A percentile compares a stretch with the other conserved stretches of the same genome.
These are phyloP conservation scores for Hypoxylon lenormandii DNA, from an alignment of 495 filamentous ascomycete genomes.

Conservation along the genomic window DNA sequence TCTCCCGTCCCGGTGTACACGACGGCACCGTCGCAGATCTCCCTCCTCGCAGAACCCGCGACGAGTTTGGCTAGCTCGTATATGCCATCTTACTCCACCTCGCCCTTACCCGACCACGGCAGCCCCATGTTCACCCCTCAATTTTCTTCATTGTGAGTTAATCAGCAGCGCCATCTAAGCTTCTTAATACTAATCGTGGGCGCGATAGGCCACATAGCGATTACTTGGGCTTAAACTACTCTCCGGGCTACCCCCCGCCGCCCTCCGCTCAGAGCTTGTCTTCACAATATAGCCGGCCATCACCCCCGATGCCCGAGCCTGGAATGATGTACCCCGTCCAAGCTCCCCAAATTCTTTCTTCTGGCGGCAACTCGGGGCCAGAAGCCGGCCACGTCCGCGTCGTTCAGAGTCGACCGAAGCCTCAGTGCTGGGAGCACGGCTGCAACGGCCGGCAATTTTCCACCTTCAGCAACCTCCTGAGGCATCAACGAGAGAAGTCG, in stretches of 20 bases:
- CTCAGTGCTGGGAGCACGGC: slow-evolving; percentile 95
- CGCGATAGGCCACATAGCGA: slow-evolving; percentile 47
- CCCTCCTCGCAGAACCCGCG: slow-evolving; percentile 60
- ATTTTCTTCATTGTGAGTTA: slow-evolving; percentile 49
- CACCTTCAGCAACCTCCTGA: slow-evolving; percentile 91
- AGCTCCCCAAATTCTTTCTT: slow-evolving; percentile 45
- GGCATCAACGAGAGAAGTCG: slow-evolving; percentile 93
- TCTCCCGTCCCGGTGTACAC: slow-evolving; percentile 61
- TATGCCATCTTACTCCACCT: slow-evolving; percentile 57
- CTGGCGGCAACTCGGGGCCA: slow-evolving; percentile 47
- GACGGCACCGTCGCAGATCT: slow-evolving; percentile 59
- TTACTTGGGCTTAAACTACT: slow-evolving; percentile 54
- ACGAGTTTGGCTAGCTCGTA: slow-evolving; percentile 54
- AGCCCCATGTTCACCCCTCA: slow-evolving; percentile 55
- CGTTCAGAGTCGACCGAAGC: slow-evolving; percentile 81
- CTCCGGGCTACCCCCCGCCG: slow-evolving; percentile 53
- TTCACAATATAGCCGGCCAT: slow-evolving; percentile 58
- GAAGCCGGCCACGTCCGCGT: slow-evolving; percentile 70
- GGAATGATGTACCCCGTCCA: slow-evolving; percentile 61
- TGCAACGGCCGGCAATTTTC: slow-evolving; percentile 95
- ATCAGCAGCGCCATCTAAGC: background rate
- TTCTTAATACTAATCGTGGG: slow-evolving; percentile 28
- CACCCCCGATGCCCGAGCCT: slow-evolving; percentile 54
- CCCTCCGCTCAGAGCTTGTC: slow-evolving; percentile 54
- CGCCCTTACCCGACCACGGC: slow-evolving; percentile 58